phyloP scores from a whole-genome alignment of 2,329 filamentous ascomycete genomes.

The Colletotrichum kahawae region DNA sequence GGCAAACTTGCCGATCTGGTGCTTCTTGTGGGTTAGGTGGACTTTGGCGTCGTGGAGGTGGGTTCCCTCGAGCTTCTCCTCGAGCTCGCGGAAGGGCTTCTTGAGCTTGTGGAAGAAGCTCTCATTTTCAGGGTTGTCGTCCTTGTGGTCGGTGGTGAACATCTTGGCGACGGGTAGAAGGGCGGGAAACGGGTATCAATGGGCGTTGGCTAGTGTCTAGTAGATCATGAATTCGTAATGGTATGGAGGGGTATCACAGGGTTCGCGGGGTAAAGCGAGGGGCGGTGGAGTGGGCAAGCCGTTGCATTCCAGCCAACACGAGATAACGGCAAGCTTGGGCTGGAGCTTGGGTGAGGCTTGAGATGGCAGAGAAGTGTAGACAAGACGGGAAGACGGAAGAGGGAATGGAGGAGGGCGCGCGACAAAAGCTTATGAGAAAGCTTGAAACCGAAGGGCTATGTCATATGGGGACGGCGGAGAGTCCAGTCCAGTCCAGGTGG shows the following conservation, averaged over 20 bases:
- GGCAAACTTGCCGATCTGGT: conserved; percentile 66
- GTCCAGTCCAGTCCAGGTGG: not conserved
- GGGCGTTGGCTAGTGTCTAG: not conserved
- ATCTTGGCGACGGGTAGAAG: not conserved
- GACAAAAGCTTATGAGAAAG: conserved; percentile 11
- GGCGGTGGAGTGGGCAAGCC: not conserved
- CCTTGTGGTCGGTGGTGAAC: conserved; percentile 18
- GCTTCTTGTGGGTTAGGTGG: conserved; percentile 65
- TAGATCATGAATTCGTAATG: not conserved
- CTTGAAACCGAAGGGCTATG: conserved; percentile 13
- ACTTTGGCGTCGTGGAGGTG: conserved; percentile 64
- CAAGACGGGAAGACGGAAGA: conserved; percentile 12
- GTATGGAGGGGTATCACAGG: conserved; percentile 10
- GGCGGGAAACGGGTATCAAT: not conserved
- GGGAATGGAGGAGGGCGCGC: not conserved
- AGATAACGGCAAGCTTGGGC: not conserved
- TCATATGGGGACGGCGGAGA: not conserved
- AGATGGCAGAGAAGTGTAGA: not conserved
- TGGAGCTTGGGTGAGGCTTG: not conserved
- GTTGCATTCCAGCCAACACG: conserved; percentile 1
- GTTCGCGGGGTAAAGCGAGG: not conserved
- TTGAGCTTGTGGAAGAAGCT: conserved; percentile 54
- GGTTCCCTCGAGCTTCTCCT: conserved; percentile 59
- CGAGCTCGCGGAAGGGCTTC: conserved; percentile 49
- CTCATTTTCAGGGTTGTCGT: conserved; percentile 29